phyloP scores from a whole-genome alignment of 352 stramenopile species.

The Pythium aquatile region DNA sequence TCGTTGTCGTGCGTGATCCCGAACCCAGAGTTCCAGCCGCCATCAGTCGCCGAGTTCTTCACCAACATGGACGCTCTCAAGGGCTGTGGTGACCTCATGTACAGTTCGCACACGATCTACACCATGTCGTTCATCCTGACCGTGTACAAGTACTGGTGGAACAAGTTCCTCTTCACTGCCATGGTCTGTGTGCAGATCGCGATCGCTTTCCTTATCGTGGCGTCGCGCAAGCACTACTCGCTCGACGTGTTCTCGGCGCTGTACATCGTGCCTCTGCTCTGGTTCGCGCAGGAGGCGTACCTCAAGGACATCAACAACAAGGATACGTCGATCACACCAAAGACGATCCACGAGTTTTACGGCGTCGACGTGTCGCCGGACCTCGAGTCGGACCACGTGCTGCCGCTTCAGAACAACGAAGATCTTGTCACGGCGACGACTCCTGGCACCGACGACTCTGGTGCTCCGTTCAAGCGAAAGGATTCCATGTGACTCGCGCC shows the following conservation, averaged over 20 bases:
- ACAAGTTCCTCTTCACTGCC: slow-evolving; percentile 64
- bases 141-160: slow-evolving; percentile 87
- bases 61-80: slow-evolving; percentile 77
- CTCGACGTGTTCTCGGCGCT: slow-evolving; percentile 88
- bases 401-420: neutral
- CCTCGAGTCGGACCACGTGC: slow-evolving; percentile 9
- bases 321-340: slow-evolving; percentile 57
- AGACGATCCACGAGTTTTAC: slow-evolving; percentile 70
- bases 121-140: slow-evolving; percentile 86
- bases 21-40: slow-evolving; percentile 78
- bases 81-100: slow-evolving; percentile 91
- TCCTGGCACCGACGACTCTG: slow-evolving; percentile 5
- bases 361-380: slow-evolving; percentile 39
- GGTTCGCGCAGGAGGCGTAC: slow-evolving; percentile 79
- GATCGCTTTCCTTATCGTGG: slow-evolving; percentile 89
- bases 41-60: slow-evolving; percentile 48
- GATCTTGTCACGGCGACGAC: slow-evolving; percentile 13
- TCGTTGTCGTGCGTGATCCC: slow-evolving; percentile 47
- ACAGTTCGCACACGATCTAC: slow-evolving; percentile 92
- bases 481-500: slow-evolving; percentile 23
- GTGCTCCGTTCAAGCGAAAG: slow-evolving; percentile 24
- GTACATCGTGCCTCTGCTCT: slow-evolving; percentile 88
- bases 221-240: slow-evolving; percentile 89
- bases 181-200: slow-evolving; percentile 77
- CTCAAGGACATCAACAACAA: slow-evolving; percentile 82